These are phyloP conservation scores for Cornus kousa DNA, from an alignment of 148 eudicot species.

Conservation along the genomic window DNA sequence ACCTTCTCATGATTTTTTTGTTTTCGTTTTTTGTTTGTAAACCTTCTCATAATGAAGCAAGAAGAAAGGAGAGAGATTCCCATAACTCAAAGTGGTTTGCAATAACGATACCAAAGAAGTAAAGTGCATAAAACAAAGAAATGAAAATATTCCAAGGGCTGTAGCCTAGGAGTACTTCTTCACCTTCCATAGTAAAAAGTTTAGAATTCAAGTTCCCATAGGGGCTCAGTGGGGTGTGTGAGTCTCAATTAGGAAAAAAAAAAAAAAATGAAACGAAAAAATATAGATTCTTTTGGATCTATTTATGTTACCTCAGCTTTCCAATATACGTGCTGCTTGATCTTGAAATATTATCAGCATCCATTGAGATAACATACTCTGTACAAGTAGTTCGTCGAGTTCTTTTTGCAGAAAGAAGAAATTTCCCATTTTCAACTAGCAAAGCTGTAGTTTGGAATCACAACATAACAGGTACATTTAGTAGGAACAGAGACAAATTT, in stretches of 20 bases:
- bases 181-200: no score
- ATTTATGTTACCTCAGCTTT: conserved; percentile 40
- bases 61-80: not conserved
- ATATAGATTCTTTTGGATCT: not conserved
- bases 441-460: conserved; percentile 31
- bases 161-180: no score
- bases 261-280: no score
- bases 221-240: no score
- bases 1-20: not conserved
- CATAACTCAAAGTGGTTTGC: not conserved
- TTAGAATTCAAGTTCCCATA: no score
- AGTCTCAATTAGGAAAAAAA: no score
- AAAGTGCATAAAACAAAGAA: not conserved
- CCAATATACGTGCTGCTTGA: conserved; percentile 62
- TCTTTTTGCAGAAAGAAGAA: conserved; percentile 68
- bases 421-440: conserved; percentile 59
- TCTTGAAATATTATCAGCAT: conserved; percentile 59
- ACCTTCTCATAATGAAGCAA: not conserved
- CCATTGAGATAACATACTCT: conserved; percentile 63
- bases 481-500: not conserved
- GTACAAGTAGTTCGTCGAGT: conserved; percentile 60
- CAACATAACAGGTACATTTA: not conserved
- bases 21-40: no score
- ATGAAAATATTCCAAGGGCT: no score
- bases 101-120: not conserved